Conservation (phyloP, 495 filamentous ascomycete genomes). For the Clavariopsis aquatica region DNA sequence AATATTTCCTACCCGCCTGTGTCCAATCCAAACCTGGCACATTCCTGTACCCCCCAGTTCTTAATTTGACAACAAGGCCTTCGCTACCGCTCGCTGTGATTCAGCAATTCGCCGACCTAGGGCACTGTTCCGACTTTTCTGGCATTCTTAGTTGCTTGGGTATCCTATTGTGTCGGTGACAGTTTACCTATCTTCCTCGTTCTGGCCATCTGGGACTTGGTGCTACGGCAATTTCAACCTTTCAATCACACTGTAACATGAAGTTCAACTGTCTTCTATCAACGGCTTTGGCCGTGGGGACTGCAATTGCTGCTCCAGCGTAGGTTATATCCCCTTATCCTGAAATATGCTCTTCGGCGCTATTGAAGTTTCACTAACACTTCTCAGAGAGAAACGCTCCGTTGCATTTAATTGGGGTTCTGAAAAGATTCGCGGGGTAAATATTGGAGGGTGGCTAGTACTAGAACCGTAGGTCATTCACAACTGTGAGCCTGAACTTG, state of each 20-base stretch:
- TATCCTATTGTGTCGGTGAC: constrained; percentile 8
- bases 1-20: background rate
- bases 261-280: constrained; percentile 22
- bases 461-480: constrained; percentile 44
- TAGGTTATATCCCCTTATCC: constrained; percentile 15
- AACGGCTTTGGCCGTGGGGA: constrained; percentile 10
- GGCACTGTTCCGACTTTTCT: constrained; percentile 7
- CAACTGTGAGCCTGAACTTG: background rate
- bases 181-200: constrained; percentile 6
- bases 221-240: background rate
- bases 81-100: constrained; percentile 1
- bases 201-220: background rate
- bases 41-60: constrained; percentile 12
- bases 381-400: constrained; percentile 21
- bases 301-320: constrained; percentile 29
- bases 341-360: background rate
- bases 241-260: constrained; percentile 21
- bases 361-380: constrained; percentile 1
- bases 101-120: constrained; percentile 2
- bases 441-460: constrained; percentile 52
- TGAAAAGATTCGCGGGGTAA: constrained; percentile 48
- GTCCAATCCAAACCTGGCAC: background rate
- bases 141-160: constrained; percentile 14
- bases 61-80: constrained; percentile 15
- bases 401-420: constrained; percentile 40